Evolutionary conservation across 2,329 filamentous ascomycete genomes (phyloP), one percentile per base, ranked within the genome.

Genomic region (Fusarium clavum): DNA sequence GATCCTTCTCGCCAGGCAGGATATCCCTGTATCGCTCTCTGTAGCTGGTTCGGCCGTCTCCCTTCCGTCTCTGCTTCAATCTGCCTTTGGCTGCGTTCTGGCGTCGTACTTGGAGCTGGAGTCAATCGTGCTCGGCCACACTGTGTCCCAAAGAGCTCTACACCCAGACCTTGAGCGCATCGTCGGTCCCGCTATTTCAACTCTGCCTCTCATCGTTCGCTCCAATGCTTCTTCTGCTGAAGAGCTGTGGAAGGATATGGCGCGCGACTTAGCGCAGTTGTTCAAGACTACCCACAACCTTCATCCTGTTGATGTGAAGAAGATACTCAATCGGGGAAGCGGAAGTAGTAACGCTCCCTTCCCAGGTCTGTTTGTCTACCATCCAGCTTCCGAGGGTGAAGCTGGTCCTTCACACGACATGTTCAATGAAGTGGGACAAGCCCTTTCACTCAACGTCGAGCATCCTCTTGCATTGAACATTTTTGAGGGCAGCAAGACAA

Each of bases 271-370:
- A 6, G 16, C 61, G 11, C 14, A 56, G 4, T 13, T 63, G 5
- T 63, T 63, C 8, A 44, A 63, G 11, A 47, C 32, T 6, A 43
- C 66, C 0, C 54, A 69, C 6, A 56, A 40, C 3, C 27, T 69
- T 2, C 66, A 69, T 10, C 66, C 66, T 0, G 66, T 69, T 0
- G 65, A 69, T 24, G 22, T 69, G 8, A 69, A 69, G 38, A 69
- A 49, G 11, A 69, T 69, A 30, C 54, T 69, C 7, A 69, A 69
- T 3, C 34, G 44, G 5, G 46, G 54, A 10, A 53, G 22, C 1
- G 38, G 22, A 1, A 46, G 43, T 1, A 56, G 41, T 25, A 61
- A 52, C 3, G 46, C 65, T 2, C 66, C 66, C 0, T 69, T 69
- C 41, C 66, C 60, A 0, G 66, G 54, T 2, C 60, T 69, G 10